Percentiles rank a stretch among this genome's conserved stretches.
These are phyloP conservation scores for Fusarium coicis DNA, from an alignment of 2,329 filamentous ascomycete genomes.

Conservation along the genomic window DNA sequence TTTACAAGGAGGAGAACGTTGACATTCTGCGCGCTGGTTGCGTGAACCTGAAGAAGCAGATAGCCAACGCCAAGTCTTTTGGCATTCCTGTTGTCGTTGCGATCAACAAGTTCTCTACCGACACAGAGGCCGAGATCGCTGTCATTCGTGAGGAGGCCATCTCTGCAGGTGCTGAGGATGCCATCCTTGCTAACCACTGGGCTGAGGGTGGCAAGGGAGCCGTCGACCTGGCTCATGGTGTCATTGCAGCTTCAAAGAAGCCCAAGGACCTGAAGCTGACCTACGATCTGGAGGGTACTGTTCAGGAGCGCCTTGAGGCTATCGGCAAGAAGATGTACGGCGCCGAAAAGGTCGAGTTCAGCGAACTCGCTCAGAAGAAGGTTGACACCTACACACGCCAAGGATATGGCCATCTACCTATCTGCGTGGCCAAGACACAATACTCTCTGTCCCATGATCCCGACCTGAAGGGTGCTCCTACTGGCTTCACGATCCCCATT, in stretches of 20 bases:
- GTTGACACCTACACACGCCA: constrained; percentile 94
- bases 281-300: constrained; percentile 80
- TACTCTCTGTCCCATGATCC: constrained; percentile 96
- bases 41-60: constrained; percentile 95
- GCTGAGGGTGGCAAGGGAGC: constrained; percentile 93
- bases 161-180: constrained; percentile 91
- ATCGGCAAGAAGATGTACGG: constrained; percentile 97
- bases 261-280: constrained; percentile 89
- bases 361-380: constrained; percentile 93
- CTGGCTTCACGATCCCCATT: constrained; percentile 94
- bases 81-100: constrained; percentile 95
- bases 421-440: constrained; percentile 98
- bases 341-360: constrained; percentile 88
- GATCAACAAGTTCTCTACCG: constrained; percentile 95
- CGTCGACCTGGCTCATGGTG: constrained; percentile 85
- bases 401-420: constrained; percentile 91
- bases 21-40: constrained; percentile 91
- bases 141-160: constrained; percentile 92
- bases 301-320: constrained; percentile 89
- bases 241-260: constrained; percentile 84
- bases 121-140: constrained; percentile 90
- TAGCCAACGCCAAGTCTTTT: constrained; percentile 87
- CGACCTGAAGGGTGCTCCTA: constrained; percentile 91
- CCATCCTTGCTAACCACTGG: constrained; percentile 96
- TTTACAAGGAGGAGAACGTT: constrained; percentile 94